These are phyloP conservation scores for Myxozyma vanderwaltii DNA, from an alignment of 805 yeast genomes.

Conservation along the genomic window DNA sequence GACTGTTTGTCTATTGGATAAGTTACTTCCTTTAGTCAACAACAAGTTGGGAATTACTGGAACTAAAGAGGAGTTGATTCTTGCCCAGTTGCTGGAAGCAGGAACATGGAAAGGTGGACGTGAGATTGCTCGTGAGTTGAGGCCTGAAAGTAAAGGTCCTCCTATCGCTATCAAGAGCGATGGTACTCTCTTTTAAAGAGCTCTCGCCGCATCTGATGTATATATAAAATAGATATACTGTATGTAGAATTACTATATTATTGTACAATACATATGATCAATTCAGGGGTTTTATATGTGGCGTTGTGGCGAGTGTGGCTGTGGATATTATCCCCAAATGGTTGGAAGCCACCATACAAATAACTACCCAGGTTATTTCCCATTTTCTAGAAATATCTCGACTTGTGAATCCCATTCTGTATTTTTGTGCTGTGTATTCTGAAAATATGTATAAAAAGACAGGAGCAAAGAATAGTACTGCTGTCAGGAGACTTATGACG, in stretches of 20 bases:
- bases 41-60: slow-evolving; percentile 45
- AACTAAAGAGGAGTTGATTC: slow-evolving; percentile 42
- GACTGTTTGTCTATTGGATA: slow-evolving; percentile 60
- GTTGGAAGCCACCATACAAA: no score
- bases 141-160: slow-evolving; percentile 58
- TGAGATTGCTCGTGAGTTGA: slow-evolving; percentile 54
- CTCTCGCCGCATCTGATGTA: neutral
- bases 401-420: no score
- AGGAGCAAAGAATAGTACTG: slow-evolving; percentile 50
- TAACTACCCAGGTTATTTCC: no score
- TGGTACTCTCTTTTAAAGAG: slow-evolving; percentile 61
- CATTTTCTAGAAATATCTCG: no score
- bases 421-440: neutral
- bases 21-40: slow-evolving; percentile 55
- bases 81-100: slow-evolving; percentile 67
- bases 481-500: slow-evolving; percentile 81
- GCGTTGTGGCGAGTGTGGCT: no score
- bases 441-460: slow-evolving; percentile 14
- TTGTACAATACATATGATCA: no score
- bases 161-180: slow-evolving; percentile 65
- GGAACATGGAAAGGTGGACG: slow-evolving; percentile 67
- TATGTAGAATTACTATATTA: no score
- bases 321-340: no score
- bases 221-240: no score
- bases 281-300: no score